phyloP scores from a whole-genome alignment of 1,284 basidiomycete species.

The Malassezia nana region DNA sequence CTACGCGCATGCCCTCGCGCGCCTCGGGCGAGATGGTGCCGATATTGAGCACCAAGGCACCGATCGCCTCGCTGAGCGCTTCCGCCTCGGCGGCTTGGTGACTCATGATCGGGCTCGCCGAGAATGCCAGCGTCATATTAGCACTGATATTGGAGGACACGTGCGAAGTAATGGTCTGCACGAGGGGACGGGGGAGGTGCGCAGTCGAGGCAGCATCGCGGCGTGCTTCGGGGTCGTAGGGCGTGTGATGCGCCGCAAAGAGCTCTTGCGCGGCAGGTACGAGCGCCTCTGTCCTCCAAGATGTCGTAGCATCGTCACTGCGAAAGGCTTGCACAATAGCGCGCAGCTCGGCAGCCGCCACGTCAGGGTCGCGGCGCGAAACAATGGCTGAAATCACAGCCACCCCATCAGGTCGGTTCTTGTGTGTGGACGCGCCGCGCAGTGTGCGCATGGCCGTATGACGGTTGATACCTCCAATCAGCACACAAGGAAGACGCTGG shows the following conservation, averaged over 20 bases:
- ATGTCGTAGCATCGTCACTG: not conserved
- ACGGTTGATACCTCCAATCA: conserved; percentile 43
- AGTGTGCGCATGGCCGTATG: conserved; percentile 35
- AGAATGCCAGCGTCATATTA: conserved; percentile 78
- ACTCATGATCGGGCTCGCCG: conserved; percentile 82
- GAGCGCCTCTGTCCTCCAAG: not conserved
- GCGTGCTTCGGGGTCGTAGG: not conserved
- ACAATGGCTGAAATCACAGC: conserved; percentile 86
- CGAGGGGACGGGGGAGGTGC: conserved; percentile 23
- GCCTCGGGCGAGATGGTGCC: conserved; percentile 64
- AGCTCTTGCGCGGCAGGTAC: not conserved
- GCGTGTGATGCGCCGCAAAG: not conserved
- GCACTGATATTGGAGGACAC: conserved; percentile 84
- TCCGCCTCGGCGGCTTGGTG: conserved; percentile 62
- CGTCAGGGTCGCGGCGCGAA: conserved; percentile 58
- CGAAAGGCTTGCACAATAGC: conserved; percentile 48
- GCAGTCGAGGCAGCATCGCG: conserved; percentile 17
- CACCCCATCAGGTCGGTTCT: conserved; percentile 55
- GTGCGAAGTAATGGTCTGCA: conserved; percentile 70
- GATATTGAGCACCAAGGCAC: conserved; percentile 75
- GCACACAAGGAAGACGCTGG: conserved; percentile 30
- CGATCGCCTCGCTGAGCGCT: conserved; percentile 62
- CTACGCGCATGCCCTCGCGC: conserved; percentile 66
- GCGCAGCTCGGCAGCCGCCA: conserved; percentile 53
- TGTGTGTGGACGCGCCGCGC: conserved; percentile 24